Evolutionary conservation across 495 filamentous ascomycete species (phyloP).

Genomic region (Hypoxylon perforatum): DNA sequence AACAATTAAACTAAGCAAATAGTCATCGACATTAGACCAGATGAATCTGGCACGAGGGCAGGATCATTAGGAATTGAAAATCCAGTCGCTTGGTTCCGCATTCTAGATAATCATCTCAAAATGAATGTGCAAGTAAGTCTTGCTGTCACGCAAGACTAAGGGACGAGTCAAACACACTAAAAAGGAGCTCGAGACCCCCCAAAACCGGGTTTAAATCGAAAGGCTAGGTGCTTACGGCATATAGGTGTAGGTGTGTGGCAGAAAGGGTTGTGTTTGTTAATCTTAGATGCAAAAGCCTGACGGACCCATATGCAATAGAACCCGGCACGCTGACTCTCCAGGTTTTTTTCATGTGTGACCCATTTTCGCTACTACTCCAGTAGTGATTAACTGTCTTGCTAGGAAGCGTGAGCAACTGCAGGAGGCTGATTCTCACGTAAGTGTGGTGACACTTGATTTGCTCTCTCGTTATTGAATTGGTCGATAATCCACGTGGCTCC

Average conservation of each 20-base stretch:
- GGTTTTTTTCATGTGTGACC: background rate
- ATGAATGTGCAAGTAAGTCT: background rate
- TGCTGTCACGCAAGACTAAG: constrained; percentile 3
- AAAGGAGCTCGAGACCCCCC: background rate
- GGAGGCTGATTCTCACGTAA: constrained; percentile 11
- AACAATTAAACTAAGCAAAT: too few relatives aligned
- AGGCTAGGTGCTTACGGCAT: constrained; percentile 8
- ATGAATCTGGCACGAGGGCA: background rate
- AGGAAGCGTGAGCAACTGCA: background rate
- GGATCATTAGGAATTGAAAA: background rate
- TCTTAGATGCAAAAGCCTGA: constrained; percentile 12
- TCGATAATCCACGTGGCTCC: constrained; percentile 32
- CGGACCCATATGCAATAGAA: constrained; percentile 16
- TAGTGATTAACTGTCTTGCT: background rate
- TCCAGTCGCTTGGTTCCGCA: background rate
- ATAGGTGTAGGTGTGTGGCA: constrained; percentile 10
- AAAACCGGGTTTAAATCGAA: background rate
- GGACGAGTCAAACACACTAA: background rate
- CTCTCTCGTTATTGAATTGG: constrained; percentile 9
- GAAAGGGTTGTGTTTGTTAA: constrained; percentile 1
- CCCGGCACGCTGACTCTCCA: constrained; percentile 20
- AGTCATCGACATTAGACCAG: background rate
- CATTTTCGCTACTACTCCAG: constrained; percentile 10
- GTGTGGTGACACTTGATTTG: constrained; percentile 24
- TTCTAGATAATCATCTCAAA: constrained; percentile 13